Percentiles rank a stretch among this genome's conserved stretches.
These are phyloP conservation scores for Helenozyma rhizophorensis DNA, from an alignment of 805 yeast species.

Conservation along the genomic window DNA sequence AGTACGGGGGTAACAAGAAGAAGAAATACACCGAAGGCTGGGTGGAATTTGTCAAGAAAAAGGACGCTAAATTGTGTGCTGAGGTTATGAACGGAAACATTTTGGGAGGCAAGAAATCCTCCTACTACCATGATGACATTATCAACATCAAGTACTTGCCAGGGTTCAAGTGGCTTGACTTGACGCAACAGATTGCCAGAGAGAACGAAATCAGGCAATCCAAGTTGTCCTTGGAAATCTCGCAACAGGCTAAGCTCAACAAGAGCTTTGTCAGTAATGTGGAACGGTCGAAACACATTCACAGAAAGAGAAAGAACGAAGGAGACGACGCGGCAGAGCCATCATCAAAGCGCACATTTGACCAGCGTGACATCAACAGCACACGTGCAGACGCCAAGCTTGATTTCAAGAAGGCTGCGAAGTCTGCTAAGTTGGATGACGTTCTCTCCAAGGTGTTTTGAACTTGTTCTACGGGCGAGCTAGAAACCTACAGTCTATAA, in stretches of 20 bases:
- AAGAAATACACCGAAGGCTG: conserved; percentile 89
- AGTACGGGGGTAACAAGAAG: conserved; percentile 90
- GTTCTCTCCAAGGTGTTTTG: conserved; percentile 54
- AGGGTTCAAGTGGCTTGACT: conserved; percentile 92
- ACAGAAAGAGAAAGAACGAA: conserved; percentile 38
- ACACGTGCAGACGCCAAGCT: conserved; percentile 60
- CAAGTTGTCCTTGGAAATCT: conserved; percentile 79
- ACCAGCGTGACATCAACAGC: conserved; percentile 65
- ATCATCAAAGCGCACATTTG: conserved; percentile 46
- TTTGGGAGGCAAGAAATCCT: conserved; percentile 88
- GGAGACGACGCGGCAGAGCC: conserved; percentile 15
- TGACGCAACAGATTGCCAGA: conserved; percentile 87
- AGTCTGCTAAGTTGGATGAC: conserved; percentile 35
- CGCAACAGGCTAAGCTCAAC: conserved; percentile 84
- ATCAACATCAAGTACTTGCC: conserved; percentile 85
- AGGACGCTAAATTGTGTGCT: conserved; percentile 86
- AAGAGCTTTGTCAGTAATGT: conserved; percentile 79
- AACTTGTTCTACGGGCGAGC: too few relatives aligned
- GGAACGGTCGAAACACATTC: conserved; percentile 78
- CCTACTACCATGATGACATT: conserved; percentile 90
- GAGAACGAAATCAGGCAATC: conserved; percentile 88
- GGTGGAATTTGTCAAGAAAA: conserved; percentile 85
- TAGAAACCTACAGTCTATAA: neutral
- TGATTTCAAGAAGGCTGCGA: conserved; percentile 40
- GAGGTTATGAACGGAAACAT: conserved; percentile 81